These are phyloP conservation scores for Rhytidhysteron rufulum DNA, from an alignment of 2,329 filamentous ascomycete species.

Conservation along the genomic window DNA sequence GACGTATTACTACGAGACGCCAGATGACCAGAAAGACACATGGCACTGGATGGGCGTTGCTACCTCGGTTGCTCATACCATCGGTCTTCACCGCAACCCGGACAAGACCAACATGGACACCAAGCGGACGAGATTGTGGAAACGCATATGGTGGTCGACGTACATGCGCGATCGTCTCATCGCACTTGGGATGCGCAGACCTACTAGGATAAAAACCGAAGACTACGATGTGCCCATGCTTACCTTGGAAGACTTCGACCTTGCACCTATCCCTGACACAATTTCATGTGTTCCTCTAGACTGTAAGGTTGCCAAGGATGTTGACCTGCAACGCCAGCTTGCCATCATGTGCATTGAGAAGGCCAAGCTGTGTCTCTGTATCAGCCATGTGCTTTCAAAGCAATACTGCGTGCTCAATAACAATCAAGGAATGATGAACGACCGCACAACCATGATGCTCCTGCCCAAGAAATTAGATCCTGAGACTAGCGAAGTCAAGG, in stretches of 20 bases:
- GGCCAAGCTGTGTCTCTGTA: slow-evolving; percentile 81
- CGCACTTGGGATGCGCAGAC: slow-evolving; percentile 87
- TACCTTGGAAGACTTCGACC: slow-evolving; percentile 78
- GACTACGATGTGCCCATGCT: slow-evolving; percentile 95
- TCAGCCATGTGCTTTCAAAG: slow-evolving; percentile 82
- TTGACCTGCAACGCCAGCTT: slow-evolving; percentile 70
- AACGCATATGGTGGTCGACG: slow-evolving; percentile 96
- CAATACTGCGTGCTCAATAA: slow-evolving; percentile 91
- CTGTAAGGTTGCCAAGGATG: slow-evolving; percentile 68
- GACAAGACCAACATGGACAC: slow-evolving; percentile 70
- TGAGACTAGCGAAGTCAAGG: slow-evolving; percentile 74
- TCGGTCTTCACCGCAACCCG: slow-evolving; percentile 85
- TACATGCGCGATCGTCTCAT: slow-evolving; percentile 94
- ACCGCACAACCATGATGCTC: slow-evolving; percentile 78
- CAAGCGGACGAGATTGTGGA: slow-evolving; percentile 78
- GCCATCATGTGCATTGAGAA: slow-evolving; percentile 90
- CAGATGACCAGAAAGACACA: slow-evolving; percentile 94
- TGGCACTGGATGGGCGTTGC: slow-evolving; percentile 99
- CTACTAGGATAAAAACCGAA: slow-evolving; percentile 86
- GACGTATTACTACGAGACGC: slow-evolving; percentile 97
- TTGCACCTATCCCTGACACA: slow-evolving; percentile 62
- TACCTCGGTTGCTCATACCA: slow-evolving; percentile 87
- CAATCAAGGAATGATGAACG: slow-evolving; percentile 67
- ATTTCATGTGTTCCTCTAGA: slow-evolving; percentile 65
- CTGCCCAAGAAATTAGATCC: slow-evolving; percentile 82